Evolutionary conservation across 1,139 yeast species (phyloP).

Genomic region (Suhomyces taliae): DNA sequence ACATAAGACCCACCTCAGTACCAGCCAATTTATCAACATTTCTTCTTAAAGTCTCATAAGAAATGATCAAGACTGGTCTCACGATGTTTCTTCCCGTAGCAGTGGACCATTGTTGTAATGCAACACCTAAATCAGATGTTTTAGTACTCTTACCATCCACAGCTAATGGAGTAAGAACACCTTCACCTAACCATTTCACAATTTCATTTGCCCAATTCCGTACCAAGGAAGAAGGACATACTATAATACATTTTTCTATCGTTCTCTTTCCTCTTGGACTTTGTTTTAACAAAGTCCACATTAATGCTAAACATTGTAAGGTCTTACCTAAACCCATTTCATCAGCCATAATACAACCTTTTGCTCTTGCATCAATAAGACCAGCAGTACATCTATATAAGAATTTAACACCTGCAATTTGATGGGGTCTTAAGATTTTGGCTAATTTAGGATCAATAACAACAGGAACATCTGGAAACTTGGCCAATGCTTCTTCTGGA

Average conservation of each 20-base stretch:
- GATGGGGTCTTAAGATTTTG: constrained; percentile 90
- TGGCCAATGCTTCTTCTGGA: constrained; percentile 49
- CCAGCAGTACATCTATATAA: constrained; percentile 91
- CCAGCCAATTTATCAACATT: constrained; percentile 76
- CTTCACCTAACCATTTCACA: constrained; percentile 93
- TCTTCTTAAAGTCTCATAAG: constrained; percentile 89
- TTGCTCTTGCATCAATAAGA: constrained; percentile 77
- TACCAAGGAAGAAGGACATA: constrained; percentile 93
- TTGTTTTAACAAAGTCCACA: constrained; percentile 93
- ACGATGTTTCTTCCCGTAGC: constrained; percentile 89
- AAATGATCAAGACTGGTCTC: constrained; percentile 90
- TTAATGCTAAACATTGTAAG: constrained; percentile 82
- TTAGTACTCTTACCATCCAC: constrained; percentile 86
- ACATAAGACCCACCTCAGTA: constrained; percentile 81
- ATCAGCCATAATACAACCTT: constrained; percentile 99
- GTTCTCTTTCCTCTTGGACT: constrained; percentile 87
- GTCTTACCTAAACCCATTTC: constrained; percentile 99
- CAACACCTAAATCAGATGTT: constrained; percentile 62
- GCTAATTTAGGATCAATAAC: constrained; percentile 90
- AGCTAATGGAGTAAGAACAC: constrained; percentile 83
- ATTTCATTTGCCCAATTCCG: constrained; percentile 98
- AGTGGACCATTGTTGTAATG: constrained; percentile 81
- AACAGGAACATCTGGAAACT: constrained; percentile 86
- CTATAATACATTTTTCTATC: constrained; percentile 88
- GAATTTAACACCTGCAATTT: constrained; percentile 91